Base-by-base conservation (phyloP, 306 rosid genomes). In the Glycine soja region DNA sequence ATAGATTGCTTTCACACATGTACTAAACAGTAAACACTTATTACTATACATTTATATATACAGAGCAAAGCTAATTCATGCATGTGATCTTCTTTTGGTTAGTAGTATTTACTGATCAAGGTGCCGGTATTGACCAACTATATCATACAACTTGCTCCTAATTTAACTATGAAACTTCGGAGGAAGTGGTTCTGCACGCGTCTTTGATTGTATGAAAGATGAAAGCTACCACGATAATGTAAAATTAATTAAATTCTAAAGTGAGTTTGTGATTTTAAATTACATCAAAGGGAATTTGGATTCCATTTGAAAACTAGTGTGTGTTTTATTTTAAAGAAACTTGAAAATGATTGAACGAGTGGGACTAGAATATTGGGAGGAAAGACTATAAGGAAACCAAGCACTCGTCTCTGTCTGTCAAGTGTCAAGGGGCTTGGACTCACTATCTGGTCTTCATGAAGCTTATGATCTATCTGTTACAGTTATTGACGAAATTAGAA, bases 1-100 rank as follows among this genome's bases (percentile, higher is more conserved):
- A 48, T 19, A 32, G 51, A 71, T 82, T 69, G 81, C 66, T 82
- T 82, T 69, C 77, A 75, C 66, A 76, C 66, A 76, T 8, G 15
- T 58, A 40, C 69, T 73, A 68, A 67, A 75, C 77, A 36, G 40
- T 3, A 24, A 24, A 24, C 30, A 76, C 58, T 6, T 11, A 48
- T 79, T 70, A 61, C 19, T n/a, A 42, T 50, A 24, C 30, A 24
- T 24, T 24, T 24, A 36, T 36, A 36, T 36, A 40, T 13, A 18
- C 4, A 19, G 36, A 30, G 36, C 13, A 54, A 79, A 10, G 2
- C 38, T 58, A 8, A 46, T 79, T 43, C 16, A 7, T 36, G 24
- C 84, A 74, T 59, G 74, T 74, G 87, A 56, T 36, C 36, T 52
- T 64, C 47, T 58, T 68, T 58, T 58, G 5, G 56, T 68, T 69